phyloP scores from a whole-genome alignment of 352 stramenopile genomes.

The Halophytophthora polymorphica region DNA sequence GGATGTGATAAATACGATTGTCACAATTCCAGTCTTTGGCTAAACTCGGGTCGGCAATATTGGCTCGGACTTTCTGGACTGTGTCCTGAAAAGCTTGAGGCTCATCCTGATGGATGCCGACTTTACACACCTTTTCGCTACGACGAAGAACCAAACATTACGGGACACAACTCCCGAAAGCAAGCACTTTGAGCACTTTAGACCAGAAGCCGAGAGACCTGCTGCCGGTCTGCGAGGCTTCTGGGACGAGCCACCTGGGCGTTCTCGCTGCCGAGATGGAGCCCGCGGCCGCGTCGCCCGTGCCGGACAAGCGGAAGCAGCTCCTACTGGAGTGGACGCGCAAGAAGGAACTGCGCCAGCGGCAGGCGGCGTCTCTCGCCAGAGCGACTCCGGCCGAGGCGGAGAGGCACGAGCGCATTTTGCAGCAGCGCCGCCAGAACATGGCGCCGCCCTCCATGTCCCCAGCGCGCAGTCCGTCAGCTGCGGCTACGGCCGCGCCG shows the following conservation, averaged over 20 bases:
- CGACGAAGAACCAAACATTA: too few relatives aligned
- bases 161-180: too few relatives aligned
- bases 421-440: conserved; percentile 12
- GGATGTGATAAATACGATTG: too few relatives aligned
- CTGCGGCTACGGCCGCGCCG: background rate
- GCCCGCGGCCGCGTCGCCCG: conserved; percentile 10
- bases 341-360: conserved; percentile 8
- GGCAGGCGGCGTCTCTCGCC: background rate
- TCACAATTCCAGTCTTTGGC: too few relatives aligned
- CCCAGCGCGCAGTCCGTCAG: too few relatives aligned
- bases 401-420: conserved; percentile 5
- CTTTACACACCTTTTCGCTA: too few relatives aligned
- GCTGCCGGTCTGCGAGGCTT: background rate
- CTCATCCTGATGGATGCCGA: too few relatives aligned
- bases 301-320: conserved; percentile 22
- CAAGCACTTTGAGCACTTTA: background rate
- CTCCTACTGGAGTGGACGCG: conserved; percentile 26
- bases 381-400: conserved; percentile 7
- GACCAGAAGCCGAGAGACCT: too few relatives aligned
- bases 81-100: too few relatives aligned
- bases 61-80: too few relatives aligned
- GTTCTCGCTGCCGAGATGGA: conserved; percentile 9
- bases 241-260: conserved; percentile 10
- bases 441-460: conserved; percentile 4
- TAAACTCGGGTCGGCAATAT: too few relatives aligned